Evolutionary conservation across 768 basidiomycete genomes (phyloP), one percentile per base, ranked within the genome.

Genomic region (Tricholoma sp.): DNA sequence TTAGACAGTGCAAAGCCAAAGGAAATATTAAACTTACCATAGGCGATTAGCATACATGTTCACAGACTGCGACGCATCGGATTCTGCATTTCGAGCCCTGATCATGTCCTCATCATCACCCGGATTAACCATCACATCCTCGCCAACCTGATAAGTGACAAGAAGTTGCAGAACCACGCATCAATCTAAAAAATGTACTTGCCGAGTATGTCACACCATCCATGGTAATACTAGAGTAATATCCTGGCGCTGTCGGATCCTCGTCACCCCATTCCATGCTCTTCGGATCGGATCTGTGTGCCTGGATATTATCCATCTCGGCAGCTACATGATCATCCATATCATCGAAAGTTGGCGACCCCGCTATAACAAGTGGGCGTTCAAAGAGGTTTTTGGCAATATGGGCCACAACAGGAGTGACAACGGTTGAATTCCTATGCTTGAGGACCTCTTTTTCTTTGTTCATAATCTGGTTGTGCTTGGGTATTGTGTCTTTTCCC

Each of bases 131-230:
- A 86, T 82, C 0, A 88, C 80, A 50, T 78, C 67, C 58, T 89
- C 85, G 10, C 86, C 85, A 43, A 77, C 70, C 88, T 89, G 46
- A 49, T n/a, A n/a, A n/a, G 6, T 27, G n/a, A 47, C 24, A 27
- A 27, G 12, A n/a, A 31, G n/a, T 50, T 5, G 14, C 29, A 49
- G 6, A n/a, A 14, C 16, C 27, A n/a, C 5, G 2, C 29, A 11
- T 50, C n/a, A 5, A 41, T 12, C 21, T 47, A 49, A 52, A 24
- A 43, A 29, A 41, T 19, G 22, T 19, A 71, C 74, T 58, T 62
- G 85, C 88, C 24, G 68, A 63, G 66, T 90, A 91, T 12, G 69
- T 54, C 0, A 77, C 78, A 3, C 80, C 83, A 59, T 89, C 88
- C 56, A 89, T 74, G 5, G 60, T 65, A 2, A 85, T 80, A 29